A percentile compares a stretch with the other conserved stretches of the same genome.
phyloP scores from a whole-genome alignment of 306 rosid species.

The Herpetospermum pedunculosum region DNA sequence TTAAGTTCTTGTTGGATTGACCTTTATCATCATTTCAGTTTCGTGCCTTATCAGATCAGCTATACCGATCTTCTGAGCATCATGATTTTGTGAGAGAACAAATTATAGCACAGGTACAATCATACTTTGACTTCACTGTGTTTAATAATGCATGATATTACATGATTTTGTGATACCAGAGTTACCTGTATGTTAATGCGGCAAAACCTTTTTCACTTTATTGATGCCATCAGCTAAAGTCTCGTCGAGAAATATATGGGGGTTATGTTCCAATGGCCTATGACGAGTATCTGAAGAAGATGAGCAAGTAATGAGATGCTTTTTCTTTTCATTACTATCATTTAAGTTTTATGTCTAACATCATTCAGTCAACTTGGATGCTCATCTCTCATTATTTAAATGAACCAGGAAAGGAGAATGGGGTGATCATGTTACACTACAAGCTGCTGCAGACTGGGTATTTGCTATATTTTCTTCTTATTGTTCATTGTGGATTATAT shows the following conservation, averaged over 20 bases:
- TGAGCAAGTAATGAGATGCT: constrained; percentile 49
- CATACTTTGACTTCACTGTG: neutral
- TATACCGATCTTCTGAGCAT: constrained; percentile 72
- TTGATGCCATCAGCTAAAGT: constrained; percentile 45
- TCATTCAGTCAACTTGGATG: constrained; percentile 5
- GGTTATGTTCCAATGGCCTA: constrained; percentile 87
- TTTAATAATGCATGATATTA: neutral
- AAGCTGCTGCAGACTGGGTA: constrained; percentile 99
- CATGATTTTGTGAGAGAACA: constrained; percentile 79
- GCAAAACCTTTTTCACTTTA: neutral
- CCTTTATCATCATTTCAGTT: constrained; percentile 42
- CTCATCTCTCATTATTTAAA: constrained; percentile 19
- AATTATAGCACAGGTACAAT: constrained; percentile 57
- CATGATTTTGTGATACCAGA: neutral
- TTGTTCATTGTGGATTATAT: neutral
- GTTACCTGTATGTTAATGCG: neutral
- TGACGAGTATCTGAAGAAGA: constrained; percentile 65
- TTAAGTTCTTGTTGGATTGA: neutral
- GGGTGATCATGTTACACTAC: constrained; percentile 98
- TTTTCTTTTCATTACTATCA: neutral
- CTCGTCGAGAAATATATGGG: constrained; percentile 36
- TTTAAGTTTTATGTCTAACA: neutral
- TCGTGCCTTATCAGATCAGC: constrained; percentile 92
- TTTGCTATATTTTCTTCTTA: constrained; percentile 1
- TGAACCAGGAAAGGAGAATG: constrained; percentile 87